Base-by-base conservation (phyloP, 768 basidiomycete genomes). In the Boletus tylopilopsis region DNA sequence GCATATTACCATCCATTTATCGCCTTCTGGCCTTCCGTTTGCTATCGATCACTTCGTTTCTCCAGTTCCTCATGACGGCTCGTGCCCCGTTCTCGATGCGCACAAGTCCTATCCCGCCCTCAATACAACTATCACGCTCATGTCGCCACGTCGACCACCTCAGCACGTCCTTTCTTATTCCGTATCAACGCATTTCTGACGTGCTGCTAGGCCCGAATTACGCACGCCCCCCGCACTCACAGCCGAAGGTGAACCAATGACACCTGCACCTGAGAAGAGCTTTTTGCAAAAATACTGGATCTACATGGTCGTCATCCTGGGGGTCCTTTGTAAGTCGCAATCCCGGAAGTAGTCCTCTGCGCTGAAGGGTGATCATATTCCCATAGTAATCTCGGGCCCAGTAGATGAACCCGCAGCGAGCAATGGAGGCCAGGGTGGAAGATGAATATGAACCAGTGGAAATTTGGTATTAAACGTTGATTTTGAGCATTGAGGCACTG, bases 261-360 rank as follows among this genome's bases (percentile, higher is more conserved):
- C 74, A 49, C 78, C 83, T 0, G 64, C 72, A 29, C 76, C 78
- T 0, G 90, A 94, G 62, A 87, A 92, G 67, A 72, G 81, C 11
- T 90, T 94, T 67, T 49, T 93, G 35, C 87, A 90, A 61, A 94
- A 93, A 64, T 94, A 94, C 67, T 94, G 93, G 93, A 73, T 93
- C 67, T 93, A 92, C 59, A 78, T 90, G 32, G 70, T 76, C 35
- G 75, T 81, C 4, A 65, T 79, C 37, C 65, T 85, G 10, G 61
- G 86, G 16, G 78, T 82, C 37, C 60, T 87, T 16, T 45, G 85
- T 88, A 61, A 67, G 84, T 77, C 45, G 12, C 19, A n/a, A 5
- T 42, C 23, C 21, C 35, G 5, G 25, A 13, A 22, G 21, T 16
- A 8, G 42, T 29, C 15, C 24, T 53, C 25, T 32, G 9, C 15